These are phyloP conservation scores for Trichosporon sp. DNA, from an alignment of 1,284 basidiomycete genomes.

Conservation along the genomic window DNA sequence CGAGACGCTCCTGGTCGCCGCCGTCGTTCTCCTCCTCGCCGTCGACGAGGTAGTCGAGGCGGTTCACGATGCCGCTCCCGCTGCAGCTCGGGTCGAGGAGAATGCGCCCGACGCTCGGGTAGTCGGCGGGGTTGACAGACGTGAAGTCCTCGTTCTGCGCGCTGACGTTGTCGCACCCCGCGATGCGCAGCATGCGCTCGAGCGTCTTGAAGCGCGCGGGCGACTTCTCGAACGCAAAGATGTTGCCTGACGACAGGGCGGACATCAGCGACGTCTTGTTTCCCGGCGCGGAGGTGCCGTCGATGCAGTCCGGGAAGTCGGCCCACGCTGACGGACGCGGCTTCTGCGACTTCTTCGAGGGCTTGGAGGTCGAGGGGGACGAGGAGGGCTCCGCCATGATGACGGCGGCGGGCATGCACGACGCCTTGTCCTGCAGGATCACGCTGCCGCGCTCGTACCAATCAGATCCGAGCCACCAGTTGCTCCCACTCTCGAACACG, in stretches of 20 bases:
- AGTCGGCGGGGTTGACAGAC: constrained; percentile 63
- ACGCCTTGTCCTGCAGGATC: constrained; percentile 95
- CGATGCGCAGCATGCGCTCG: constrained; percentile 71
- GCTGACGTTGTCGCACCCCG: constrained; percentile 71
- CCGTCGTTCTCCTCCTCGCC: constrained; percentile 37
- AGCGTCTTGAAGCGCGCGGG: constrained; percentile 72
- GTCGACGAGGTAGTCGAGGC: constrained; percentile 76
- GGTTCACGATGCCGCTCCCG: constrained; percentile 85
- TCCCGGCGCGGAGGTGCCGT: constrained; percentile 96
- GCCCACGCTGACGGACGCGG: constrained; percentile 21
- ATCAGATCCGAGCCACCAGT: constrained; percentile 47
- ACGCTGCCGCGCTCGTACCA: constrained; percentile 53
- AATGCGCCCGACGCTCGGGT: constrained; percentile 69
- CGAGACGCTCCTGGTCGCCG: constrained; percentile 58
- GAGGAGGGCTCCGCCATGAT: constrained; percentile 50
- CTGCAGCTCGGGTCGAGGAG: constrained; percentile 90
- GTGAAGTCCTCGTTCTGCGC: constrained; percentile 74
- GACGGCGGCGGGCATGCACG: constrained; percentile 88
- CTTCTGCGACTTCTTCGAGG: not conserved
- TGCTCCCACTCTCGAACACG: constrained; percentile 63
- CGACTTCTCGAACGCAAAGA: constrained; percentile 83
- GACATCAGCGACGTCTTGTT: constrained; percentile 96
- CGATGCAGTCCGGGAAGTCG: constrained; percentile 62
- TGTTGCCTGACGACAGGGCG: constrained; percentile 80
- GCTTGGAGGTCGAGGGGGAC: not conserved